A percentile compares a stretch with the other conserved stretches of the same genome.
Conservation (phyloP, 1,284 basidiomycete genomes). For the Cystobasidium pallidum region DNA sequence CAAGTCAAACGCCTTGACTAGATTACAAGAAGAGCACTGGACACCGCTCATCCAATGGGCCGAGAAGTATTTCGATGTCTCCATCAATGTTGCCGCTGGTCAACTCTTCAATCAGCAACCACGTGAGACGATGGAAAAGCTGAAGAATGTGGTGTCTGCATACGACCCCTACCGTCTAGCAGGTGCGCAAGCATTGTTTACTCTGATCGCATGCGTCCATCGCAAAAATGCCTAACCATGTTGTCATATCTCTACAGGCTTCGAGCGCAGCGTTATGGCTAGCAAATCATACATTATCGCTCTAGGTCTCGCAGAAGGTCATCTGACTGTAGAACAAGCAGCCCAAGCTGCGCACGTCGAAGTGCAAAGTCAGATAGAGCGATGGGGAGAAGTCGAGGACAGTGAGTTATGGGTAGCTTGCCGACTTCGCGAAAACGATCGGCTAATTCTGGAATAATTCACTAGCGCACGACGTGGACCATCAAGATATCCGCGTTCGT, state of each 20-base stretch:
- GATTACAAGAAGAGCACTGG: slow-evolving; percentile 86
- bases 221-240: too few relatives aligned
- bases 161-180: slow-evolving; percentile 85
- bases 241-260: slow-evolving; percentile 60
- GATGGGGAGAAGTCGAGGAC: slow-evolving; percentile 99
- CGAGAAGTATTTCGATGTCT: slow-evolving; percentile 66
- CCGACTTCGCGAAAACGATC: too few relatives aligned
- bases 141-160: slow-evolving; percentile 64
- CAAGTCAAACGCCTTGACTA: slow-evolving; percentile 72
- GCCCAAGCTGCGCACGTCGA: slow-evolving; percentile 86
- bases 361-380: slow-evolving; percentile 89
- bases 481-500: slow-evolving; percentile 86
- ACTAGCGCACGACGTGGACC: slow-evolving; percentile 92
- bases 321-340: slow-evolving; percentile 79
- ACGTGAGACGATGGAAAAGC: slow-evolving; percentile 66
- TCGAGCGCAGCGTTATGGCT: slow-evolving; percentile 87
- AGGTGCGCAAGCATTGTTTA: not conserved
- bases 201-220: too few relatives aligned
- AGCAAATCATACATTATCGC: slow-evolving; percentile 91
- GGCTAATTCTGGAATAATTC: slow-evolving; percentile 22
- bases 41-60: slow-evolving; percentile 83
- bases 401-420: too few relatives aligned
- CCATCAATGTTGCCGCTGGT: slow-evolving; percentile 64
- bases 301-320: slow-evolving; percentile 77
- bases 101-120: slow-evolving; percentile 73